Evolutionary conservation across 2,329 filamentous ascomycete species (phyloP).

Genomic region (Hortaea werneckii): DNA sequence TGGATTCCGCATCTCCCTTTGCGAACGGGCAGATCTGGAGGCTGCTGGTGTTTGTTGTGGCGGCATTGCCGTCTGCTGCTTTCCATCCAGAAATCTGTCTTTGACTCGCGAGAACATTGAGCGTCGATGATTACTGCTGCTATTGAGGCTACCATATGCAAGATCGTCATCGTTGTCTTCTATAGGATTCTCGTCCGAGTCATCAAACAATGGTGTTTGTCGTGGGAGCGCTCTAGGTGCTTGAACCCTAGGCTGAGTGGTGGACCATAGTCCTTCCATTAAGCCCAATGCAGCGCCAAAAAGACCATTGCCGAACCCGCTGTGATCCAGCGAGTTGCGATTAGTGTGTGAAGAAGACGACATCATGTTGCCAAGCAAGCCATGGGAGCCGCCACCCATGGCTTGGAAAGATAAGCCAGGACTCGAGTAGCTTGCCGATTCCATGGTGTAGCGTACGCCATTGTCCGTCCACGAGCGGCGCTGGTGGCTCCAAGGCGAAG

Average conservation of each 20-base stretch:
- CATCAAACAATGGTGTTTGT: slow-evolving; percentile 6
- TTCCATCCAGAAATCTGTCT: slow-evolving; percentile 11
- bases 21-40: slow-evolving; percentile 4
- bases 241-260: background rate
- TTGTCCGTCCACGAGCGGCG: slow-evolving; percentile 19
- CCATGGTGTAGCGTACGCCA: slow-evolving; percentile 18
- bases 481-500: background rate
- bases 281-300: slow-evolving; percentile 18
- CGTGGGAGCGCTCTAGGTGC: background rate
- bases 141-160: background rate
- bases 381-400: slow-evolving; percentile 11
- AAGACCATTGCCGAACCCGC: slow-evolving; percentile 10
- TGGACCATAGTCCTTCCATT: slow-evolving; percentile 12
- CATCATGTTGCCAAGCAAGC: slow-evolving; percentile 1
- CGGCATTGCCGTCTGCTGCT: slow-evolving; percentile 4
- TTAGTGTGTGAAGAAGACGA: background rate
- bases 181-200: slow-evolving; percentile 5
- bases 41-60: slow-evolving; percentile 3
- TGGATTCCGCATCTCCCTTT: background rate
- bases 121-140: slow-evolving; percentile 5
- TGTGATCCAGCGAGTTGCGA: background rate
- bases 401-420: slow-evolving; percentile 18
- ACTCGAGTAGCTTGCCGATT: slow-evolving; percentile 16
- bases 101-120: slow-evolving; percentile 15
- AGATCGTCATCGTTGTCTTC: slow-evolving; percentile 9